Conservation (phyloP, 129 eudicot species). For the Flaveria ramosissima region DNA sequence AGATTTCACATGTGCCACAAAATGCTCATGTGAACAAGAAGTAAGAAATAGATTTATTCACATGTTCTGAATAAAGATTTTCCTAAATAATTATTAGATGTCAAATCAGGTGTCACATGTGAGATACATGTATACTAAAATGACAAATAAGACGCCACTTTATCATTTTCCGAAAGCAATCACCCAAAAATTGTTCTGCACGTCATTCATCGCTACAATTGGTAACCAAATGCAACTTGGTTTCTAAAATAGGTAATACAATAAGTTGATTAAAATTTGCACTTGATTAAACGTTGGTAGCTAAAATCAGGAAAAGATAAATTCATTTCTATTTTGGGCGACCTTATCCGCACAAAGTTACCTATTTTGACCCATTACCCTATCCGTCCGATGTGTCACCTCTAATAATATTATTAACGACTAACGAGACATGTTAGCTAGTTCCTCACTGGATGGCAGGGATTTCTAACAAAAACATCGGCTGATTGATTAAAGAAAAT, state of each 20-base stretch:
- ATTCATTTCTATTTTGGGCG: neutral
- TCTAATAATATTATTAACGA: neutral
- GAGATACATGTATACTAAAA: neutral
- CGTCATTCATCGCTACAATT: neutral
- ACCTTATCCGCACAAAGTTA: neutral
- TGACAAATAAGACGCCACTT: neutral
- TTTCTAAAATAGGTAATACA: neutral
- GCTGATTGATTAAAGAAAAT: neutral
- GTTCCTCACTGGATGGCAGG: neutral
- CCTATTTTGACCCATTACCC: neutral
- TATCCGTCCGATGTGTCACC: neutral
- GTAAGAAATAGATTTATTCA: neutral
- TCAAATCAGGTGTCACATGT: neutral
- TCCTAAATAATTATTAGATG: neutral
- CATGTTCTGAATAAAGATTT: neutral
- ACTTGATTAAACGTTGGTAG: neutral
- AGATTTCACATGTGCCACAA: neutral
- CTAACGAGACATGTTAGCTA: neutral
- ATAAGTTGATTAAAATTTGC: neutral
- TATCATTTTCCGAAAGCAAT: too few species aligned
- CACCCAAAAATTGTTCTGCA: too few species aligned
- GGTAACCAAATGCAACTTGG: neutral
- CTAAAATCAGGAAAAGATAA: neutral
- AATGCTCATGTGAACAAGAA: neutral
- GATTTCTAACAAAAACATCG: neutral